These are phyloP conservation scores for Medicago arabica DNA, from an alignment of 306 rosid genomes.

Conservation along the genomic window DNA sequence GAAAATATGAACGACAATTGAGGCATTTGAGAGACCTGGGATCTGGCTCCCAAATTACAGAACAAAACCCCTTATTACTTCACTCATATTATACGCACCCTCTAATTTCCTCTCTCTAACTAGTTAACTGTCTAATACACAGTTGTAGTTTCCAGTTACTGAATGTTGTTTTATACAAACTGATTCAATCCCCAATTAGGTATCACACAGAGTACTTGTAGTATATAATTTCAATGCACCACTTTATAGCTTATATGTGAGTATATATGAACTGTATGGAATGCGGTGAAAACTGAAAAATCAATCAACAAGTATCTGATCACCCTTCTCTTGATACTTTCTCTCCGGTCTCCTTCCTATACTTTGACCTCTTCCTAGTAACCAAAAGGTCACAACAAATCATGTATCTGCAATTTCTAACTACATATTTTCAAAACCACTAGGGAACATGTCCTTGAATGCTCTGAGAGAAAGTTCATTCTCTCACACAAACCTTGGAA, in stretches of 20 bases:
- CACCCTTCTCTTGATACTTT: background rate
- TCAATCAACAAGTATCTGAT: background rate
- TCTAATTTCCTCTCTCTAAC: background rate
- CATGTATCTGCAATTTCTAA: background rate
- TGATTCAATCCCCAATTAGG: background rate
- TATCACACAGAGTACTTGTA: background rate
- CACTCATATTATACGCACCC: background rate
- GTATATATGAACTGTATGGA: background rate
- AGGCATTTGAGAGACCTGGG: slow-evolving; percentile 8
- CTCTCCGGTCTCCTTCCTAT: background rate
- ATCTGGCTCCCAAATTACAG: background rate
- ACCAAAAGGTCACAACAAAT: background rate
- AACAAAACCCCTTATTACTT: background rate
- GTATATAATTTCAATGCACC: background rate
- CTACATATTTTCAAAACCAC: background rate
- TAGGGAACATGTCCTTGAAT: too few relatives aligned
- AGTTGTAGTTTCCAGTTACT: background rate
- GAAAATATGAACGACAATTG: background rate
- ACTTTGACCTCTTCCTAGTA: too few relatives aligned
- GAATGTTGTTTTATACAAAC: background rate
- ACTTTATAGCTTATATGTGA: background rate
- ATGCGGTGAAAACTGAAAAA: background rate
- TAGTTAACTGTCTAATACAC: background rate
- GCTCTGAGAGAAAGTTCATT: background rate
- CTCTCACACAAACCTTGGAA: background rate